Evolutionary conservation across 257 asterid genomes (phyloP).

Genomic region (Solanum corneliomulleri): DNA sequence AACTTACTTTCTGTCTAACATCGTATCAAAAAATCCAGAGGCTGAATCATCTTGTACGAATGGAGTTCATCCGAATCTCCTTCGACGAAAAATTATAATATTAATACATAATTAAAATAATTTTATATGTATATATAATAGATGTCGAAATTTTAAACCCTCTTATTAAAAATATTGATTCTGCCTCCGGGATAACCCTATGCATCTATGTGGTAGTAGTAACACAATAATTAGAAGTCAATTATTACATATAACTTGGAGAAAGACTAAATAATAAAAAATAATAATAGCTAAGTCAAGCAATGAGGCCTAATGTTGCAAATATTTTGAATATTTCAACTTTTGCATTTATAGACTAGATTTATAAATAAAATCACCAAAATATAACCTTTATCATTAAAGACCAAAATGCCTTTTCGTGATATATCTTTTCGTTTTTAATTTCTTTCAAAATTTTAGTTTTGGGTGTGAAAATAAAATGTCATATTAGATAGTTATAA

Average conservation of each 20-base stretch:
- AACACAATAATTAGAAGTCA: not conserved
- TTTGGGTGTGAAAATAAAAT: too few species aligned
- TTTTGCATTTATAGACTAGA: not conserved
- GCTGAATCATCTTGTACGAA: too few species aligned
- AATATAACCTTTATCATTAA: not conserved
- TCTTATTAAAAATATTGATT: too few species aligned
- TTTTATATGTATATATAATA: too few species aligned
- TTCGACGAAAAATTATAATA: too few species aligned
- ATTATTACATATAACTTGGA: not conserved
- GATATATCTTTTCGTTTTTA: not conserved
- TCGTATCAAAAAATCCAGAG: too few species aligned
- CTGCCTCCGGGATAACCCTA: too few species aligned
- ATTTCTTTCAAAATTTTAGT: too few species aligned
- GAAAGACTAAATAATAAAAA: not conserved
- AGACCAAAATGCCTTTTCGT: not conserved
- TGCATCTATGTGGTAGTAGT: not conserved
- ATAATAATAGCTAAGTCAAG: not conserved
- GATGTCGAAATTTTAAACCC: rapidly evolving
- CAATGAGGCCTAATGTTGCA: not conserved
- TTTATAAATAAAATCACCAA: not conserved
- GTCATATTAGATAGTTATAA: too few species aligned
- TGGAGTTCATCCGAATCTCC: rapidly evolving
- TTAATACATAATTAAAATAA: too few species aligned
- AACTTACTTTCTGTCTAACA: too few species aligned
- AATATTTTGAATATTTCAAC: not conserved